These are phyloP conservation scores for Periglandula ipomoeae DNA, from an alignment of 2,329 filamentous ascomycete species.

Conservation along the genomic window DNA sequence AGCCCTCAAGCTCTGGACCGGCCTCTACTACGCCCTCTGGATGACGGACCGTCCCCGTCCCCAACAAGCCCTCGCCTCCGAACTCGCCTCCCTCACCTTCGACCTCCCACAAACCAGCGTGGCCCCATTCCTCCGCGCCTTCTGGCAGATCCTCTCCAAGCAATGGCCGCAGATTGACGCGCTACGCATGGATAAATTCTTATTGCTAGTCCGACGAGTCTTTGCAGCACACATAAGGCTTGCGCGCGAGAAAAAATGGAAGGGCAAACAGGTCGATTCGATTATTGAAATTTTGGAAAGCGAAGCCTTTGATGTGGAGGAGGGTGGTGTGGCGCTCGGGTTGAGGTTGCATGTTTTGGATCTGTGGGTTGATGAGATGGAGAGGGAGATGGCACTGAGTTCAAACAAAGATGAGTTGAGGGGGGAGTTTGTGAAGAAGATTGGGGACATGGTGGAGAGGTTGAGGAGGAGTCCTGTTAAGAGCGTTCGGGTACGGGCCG, in stretches of 20 bases:
- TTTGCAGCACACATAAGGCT: constrained; percentile 59
- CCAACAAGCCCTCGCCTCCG: constrained; percentile 72
- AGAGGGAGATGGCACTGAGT: constrained; percentile 52
- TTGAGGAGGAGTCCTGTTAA: constrained; percentile 57
- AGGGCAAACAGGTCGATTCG: constrained; percentile 19
- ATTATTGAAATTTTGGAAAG: constrained; percentile 19
- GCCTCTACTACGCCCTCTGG: constrained; percentile 87
- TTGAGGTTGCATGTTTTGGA: constrained; percentile 81
- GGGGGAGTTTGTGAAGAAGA: constrained; percentile 38
- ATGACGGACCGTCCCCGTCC: constrained; percentile 85
- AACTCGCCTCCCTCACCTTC: constrained; percentile 61
- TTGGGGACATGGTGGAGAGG: constrained; percentile 47
- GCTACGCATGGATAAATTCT: constrained; percentile 83
- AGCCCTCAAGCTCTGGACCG: constrained; percentile 86
- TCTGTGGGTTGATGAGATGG: constrained; percentile 84
- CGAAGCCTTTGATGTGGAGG: constrained; percentile 25
- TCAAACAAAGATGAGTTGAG: constrained; percentile 16
- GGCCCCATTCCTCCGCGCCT: constrained; percentile 47
- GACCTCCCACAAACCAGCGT: constrained; percentile 41
- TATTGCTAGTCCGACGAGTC: constrained; percentile 73
- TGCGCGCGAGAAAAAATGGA: constrained; percentile 24
- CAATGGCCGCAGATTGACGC: constrained; percentile 71
- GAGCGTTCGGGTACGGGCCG: constrained; percentile 59
- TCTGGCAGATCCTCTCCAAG: constrained; percentile 61
- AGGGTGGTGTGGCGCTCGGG: constrained; percentile 64